Base-by-base conservation (phyloP, 2,329 filamentous ascomycete genomes). In the Parascedosporium putredinis region DNA sequence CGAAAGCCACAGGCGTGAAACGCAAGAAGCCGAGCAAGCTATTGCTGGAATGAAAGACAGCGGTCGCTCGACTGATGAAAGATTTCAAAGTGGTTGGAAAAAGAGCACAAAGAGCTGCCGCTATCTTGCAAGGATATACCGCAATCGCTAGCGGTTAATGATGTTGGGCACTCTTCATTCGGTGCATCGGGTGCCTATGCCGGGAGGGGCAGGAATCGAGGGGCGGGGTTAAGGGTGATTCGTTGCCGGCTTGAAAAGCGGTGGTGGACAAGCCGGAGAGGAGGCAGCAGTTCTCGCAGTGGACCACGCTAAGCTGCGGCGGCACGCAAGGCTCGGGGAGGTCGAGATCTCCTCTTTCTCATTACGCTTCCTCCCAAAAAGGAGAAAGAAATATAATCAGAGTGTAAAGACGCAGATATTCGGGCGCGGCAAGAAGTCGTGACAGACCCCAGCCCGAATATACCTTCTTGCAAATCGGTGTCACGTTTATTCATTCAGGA, bases 111-210 rank as follows among this genome's bases (percentile, higher is more conserved):
- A 6, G 18, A 4, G 36, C 22, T 40, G 36, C 16, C 18, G 36
- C 36, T 40, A n/a, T 40, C 22, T 9, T 5, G 22, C 18, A 20
- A 23, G 36, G 18, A 18, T 40, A 40, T 40, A 40, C 36, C 36
- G 16, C 36, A 40, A 40, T 40, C 22, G 36, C 7, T 40, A 10
- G 18, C 36, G 36, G 36, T 18, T 40, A 40, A 40, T n/a, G n/a
- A n/a, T 18, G 18, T 40, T 40, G 36, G 36, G 36, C 36, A 40
- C 22, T 20, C 36, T 9, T 40, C n/a, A n/a, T n/a, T n/a, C 36
- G 36, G 36, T 40, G 36, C 36, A 40, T 40, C 36, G 36, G 36
- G 36, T 40, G 36, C 36, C 36, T 20, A 40, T 40, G 36, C 36
- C 36, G 36, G 18, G 36, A 40, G 36, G 36, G 36, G 36, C 14